These are phyloP conservation scores for Pterocarpus santalinus DNA, from an alignment of 306 rosid species.

Conservation along the genomic window DNA sequence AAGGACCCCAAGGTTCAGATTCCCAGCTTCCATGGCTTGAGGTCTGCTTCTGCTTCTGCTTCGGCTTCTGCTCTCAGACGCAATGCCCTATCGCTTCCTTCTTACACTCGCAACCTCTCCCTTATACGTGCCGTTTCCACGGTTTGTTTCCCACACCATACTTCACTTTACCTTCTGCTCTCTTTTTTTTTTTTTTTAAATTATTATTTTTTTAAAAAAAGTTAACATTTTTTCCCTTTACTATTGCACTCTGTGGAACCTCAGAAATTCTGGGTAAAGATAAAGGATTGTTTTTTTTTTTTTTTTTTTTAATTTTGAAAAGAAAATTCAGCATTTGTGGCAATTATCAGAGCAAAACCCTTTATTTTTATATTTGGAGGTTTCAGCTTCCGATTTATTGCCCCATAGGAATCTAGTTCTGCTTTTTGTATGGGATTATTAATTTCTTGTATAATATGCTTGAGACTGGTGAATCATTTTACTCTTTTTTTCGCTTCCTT, in stretches of 20 bases:
- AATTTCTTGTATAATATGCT: background rate
- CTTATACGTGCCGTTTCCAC: conserved; percentile 76
- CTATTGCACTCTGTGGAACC: conserved; percentile 31
- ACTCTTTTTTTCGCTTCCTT: background rate
- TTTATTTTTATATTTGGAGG: background rate
- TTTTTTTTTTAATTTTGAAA: background rate
- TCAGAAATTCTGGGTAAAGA: background rate
- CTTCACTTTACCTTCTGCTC: background rate
- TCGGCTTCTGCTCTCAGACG: conserved; percentile 55
- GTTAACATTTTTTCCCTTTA: background rate
- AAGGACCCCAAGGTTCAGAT: conserved; percentile 68
- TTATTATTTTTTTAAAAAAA: background rate
- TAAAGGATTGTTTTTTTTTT: background rate
- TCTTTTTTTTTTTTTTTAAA: background rate
- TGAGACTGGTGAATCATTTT: background rate
- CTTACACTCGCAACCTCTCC: conserved; percentile 58
- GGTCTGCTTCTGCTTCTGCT: conserved; percentile 61
- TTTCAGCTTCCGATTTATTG: conserved; percentile 1
- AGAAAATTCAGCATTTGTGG: background rate
- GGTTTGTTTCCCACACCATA: conserved; percentile 51
- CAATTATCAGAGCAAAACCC: background rate
- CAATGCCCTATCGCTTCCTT: conserved; percentile 53
- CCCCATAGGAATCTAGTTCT: background rate
- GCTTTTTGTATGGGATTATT: background rate
- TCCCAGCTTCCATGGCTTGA: conserved; percentile 70